Conservation (phyloP, 1,284 basidiomycete genomes). For the Cutaneotrichosporon cyanovorans region DNA sequence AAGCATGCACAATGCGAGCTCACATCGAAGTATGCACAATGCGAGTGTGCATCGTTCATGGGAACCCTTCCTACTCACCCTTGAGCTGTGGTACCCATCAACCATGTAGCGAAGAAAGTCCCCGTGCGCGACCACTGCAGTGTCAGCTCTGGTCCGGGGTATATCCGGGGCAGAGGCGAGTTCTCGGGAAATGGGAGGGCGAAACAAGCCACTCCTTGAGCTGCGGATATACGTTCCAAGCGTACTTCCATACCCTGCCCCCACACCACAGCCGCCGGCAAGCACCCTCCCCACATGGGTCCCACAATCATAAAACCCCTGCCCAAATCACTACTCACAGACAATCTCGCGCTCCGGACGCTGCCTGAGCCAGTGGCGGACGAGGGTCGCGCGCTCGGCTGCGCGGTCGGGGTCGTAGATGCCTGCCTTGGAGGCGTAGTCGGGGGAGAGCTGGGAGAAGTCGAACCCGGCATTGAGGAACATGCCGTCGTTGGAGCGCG, state of each 20-base stretch:
- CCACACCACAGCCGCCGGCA: background rate
- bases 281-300: too few species aligned
- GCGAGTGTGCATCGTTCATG: too few species aligned
- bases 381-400: conserved; percentile 29
- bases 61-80: conserved; percentile 20
- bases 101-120: conserved; percentile 42
- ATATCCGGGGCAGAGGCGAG: too few species aligned
- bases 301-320: background rate
- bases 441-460: conserved; percentile 30
- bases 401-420: conserved; percentile 34
- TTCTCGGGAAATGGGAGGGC: too few species aligned
- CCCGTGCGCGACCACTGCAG: conserved; percentile 43
- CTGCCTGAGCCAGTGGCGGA: conserved; percentile 38
- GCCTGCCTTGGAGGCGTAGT: conserved; percentile 42
- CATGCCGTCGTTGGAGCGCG: conserved; percentile 32
- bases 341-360: conserved; percentile 43
- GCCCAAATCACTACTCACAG: conserved; percentile 19
- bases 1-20: too few species aligned
- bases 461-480: conserved; percentile 35
- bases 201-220: too few species aligned
- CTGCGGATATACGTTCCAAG: too few species aligned
- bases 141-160: conserved; percentile 1
- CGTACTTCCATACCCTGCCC: too few species aligned
- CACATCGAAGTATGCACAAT: too few species aligned
- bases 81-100: conserved; percentile 27